Percentiles rank a stretch among this genome's conserved stretches.
These are phyloP conservation scores for Leptomonas seymouri DNA, from an alignment of 208 protist genomes.

Conservation along the genomic window DNA sequence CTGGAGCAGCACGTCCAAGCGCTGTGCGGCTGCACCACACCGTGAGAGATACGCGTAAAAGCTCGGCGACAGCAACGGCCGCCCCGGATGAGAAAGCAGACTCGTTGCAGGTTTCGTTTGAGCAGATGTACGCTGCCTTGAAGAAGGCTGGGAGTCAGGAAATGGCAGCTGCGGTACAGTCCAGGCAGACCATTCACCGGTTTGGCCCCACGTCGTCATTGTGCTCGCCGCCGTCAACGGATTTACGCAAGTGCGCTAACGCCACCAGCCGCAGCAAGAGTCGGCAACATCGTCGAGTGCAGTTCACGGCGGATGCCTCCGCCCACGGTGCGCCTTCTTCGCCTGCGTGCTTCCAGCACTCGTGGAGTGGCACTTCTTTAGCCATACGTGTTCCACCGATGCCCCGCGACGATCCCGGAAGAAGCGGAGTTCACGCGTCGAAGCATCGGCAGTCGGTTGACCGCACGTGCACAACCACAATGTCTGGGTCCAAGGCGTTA, in stretches of 20 bases:
- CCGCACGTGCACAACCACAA: neutral
- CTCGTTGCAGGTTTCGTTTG: constrained; percentile 9
- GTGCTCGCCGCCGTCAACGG: neutral
- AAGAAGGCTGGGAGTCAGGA: neutral
- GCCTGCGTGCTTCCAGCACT: constrained; percentile 2
- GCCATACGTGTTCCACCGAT: constrained; percentile 17
- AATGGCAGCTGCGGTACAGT: neutral
- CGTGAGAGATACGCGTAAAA: neutral
- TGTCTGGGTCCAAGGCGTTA: neutral
- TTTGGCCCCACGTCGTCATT: neutral
- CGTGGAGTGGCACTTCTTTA: neutral
- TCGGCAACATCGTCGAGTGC: neutral
- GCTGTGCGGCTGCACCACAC: neutral
- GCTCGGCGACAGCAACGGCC: neutral
- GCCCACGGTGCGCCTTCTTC: neutral
- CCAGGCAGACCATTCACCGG: neutral
- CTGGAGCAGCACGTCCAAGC: neutral
- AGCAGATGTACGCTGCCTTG: constrained; percentile 10
- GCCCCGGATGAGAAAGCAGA: neutral
- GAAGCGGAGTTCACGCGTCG: neutral
- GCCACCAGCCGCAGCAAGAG: too few species aligned
- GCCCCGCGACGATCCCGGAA: neutral
- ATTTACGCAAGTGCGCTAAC: too few species aligned
- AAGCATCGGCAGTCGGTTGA: neutral
- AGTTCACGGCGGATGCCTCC: neutral